phyloP scores from a whole-genome alignment of 441 rosid species.

The Croton setiger region DNA sequence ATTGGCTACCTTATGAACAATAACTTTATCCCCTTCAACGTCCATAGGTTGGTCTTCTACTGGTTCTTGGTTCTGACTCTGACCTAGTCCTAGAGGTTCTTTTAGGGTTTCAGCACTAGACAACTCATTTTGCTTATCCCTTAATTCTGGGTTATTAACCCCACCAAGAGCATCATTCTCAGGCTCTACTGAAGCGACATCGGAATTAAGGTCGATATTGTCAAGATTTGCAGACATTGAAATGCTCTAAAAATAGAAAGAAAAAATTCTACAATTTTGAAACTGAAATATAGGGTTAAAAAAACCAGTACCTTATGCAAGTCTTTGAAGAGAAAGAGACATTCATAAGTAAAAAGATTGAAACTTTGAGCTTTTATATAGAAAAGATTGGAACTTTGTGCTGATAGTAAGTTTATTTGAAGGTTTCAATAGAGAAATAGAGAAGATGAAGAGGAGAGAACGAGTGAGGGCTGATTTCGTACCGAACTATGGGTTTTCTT shows the following conservation, averaged over 20 bases:
- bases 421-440: background rate
- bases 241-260: slow-evolving; percentile 16
- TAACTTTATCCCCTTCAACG: slow-evolving; percentile 15
- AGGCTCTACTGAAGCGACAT: slow-evolving; percentile 28
- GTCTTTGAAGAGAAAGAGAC: background rate
- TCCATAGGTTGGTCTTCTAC: slow-evolving; percentile 22
- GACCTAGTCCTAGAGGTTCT: slow-evolving; percentile 18
- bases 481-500: slow-evolving; percentile 11
- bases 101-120: slow-evolving; percentile 37
- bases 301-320: background rate
- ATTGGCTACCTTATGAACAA: slow-evolving; percentile 13
- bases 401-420: background rate
- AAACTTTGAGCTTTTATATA: too few species aligned
- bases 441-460: background rate
- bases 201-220: slow-evolving; percentile 36
- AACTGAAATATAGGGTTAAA: background rate
- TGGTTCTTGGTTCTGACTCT: slow-evolving; percentile 18
- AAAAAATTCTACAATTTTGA: background rate
- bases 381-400: too few species aligned
- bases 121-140: background rate
- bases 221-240: slow-evolving; percentile 43
- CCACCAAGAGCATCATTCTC: slow-evolving; percentile 23
- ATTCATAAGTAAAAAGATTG: background rate
- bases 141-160: slow-evolving; percentile 16
- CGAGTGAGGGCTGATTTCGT: background rate